Base-by-base conservation (phyloP, 371 early-diverging fungal genomes). In the Circinella minor region DNA sequence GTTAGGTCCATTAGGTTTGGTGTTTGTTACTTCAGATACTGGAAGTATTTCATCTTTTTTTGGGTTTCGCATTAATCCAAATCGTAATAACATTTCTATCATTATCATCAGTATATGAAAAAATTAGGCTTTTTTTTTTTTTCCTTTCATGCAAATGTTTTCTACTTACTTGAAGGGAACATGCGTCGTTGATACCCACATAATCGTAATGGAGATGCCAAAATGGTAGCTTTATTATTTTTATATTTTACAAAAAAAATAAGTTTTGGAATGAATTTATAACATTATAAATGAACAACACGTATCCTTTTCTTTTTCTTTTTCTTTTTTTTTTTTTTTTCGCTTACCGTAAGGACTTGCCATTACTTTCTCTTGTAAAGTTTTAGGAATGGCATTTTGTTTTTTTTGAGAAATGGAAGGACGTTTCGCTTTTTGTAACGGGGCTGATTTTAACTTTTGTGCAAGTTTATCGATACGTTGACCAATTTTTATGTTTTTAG, bases 61-160 rank as follows among this genome's bases (percentile, higher is more conserved):
- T 11, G 5, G 5, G 14, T 34, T 4, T 11, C 27, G 57, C 27
- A 27, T 27, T 27, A 57, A 27, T 18, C 57, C 57, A 57, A 57
- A 57, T n/a, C 57, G 57, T n/a, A 57, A 34, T 27, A 57, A 27
- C 57, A 57, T 57, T 57, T 27, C 57, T 57, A 18, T 57, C 6
- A 20, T 55, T 55, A 11, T 10, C 8, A 55, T n/a, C 55, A 55
- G 55, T 4, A 55, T n/a, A n/a, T 55, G 15, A 27, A 27, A 27
- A 27, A 27, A 27, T 43, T 43, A 11, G 0, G 1, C 43, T 43
- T 9, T 3, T 43, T 1, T 43, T 43, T 1, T 6, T 43, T 3
- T 43, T 11, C 6, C 9, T 43, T 43, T 3, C 43, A 9, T 11
- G 1, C 43, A 9, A 9, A 11, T 43, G 6, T 43, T 27, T 57